Evolutionary conservation across 371 early-diverging fungal genomes (phyloP).

Genomic region (Mucor velutinosus): DNA sequence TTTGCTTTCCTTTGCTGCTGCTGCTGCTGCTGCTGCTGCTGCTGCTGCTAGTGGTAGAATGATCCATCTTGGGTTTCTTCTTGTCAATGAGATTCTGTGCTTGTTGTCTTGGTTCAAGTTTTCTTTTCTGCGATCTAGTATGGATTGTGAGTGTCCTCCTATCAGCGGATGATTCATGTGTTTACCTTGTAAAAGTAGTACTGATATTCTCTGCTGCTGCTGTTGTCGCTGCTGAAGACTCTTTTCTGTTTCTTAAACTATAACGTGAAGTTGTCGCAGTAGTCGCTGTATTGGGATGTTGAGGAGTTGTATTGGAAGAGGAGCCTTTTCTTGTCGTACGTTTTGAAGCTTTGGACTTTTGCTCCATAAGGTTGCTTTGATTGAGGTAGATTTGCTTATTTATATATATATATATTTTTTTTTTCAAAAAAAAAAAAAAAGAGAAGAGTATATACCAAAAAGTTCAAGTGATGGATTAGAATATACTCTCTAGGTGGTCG

Average conservation of each 20-base stretch:
- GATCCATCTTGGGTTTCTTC: conserved; percentile 10
- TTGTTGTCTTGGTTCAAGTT: conserved; percentile 4
- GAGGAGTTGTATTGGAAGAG: conserved; percentile 4
- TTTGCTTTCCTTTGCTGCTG: conserved; percentile 16
- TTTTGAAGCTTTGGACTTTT: conserved; percentile 23
- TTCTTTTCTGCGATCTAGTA: conserved; percentile 15
- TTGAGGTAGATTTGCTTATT: neutral
- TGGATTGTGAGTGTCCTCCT: neutral
- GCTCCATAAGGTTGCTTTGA: conserved; percentile 20
- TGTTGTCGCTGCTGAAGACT: conserved; percentile 6
- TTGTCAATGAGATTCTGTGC: neutral
- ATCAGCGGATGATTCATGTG: no score
- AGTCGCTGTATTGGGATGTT: neutral
- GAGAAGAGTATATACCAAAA: neutral
- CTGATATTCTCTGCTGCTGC: neutral
- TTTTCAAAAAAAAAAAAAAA: no score
- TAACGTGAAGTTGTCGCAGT: neutral
- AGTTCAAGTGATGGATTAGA: neutral
- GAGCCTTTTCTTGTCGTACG: conserved; percentile 14
- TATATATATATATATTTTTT: neutral
- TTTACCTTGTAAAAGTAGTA: conserved; percentile 4
- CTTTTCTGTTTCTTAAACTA: conserved; percentile 17
- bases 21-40: neutral
- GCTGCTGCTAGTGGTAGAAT: neutral
- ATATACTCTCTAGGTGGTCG: neutral